Evolutionary conservation across 257 asterid species (phyloP), one percentile per base, ranked within the genome.

Genomic region (Cynanchum wilfordii): DNA sequence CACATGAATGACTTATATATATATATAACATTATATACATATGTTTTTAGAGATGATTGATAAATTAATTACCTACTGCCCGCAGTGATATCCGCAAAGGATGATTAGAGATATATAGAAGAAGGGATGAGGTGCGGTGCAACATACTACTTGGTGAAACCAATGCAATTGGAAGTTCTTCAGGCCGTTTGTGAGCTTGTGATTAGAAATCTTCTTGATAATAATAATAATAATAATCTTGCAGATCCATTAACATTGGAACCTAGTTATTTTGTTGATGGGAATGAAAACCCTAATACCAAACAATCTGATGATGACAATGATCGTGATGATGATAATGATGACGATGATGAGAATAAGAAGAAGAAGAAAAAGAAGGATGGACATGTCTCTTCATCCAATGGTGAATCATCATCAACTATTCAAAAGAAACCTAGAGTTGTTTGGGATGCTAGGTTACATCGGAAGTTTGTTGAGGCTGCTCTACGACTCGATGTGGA

Each of bases 51-150:
- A 33, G 38, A 33, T 42, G 12, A 7, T 42, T 42, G 47, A 42
- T 42, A 42, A 8, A 7, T 42, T 40, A 40, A 40, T 15, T 51
- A 7, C 6, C 0, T 15, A 50, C n/a, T n/a, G n/a, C n/a, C 5
- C 17, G 57, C 22, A 17, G 79, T 87, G 96, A n/a, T 87, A 76
- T 84, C 77, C 96, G 94, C 90, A 44, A 79, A 86, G 55, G 73
- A 84, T 59, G 89, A 84, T 70, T 82, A n/a, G 36, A 82, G 83
- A 47, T 83, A 70, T 11, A 89, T 86, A 12, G 84, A 86, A 84
- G 88, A 89, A 74, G 90, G 94, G 68, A 82, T 87, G n/a, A 86
- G 87, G 52, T 91, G 88, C 7, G 96, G 96, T 17, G 96, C 91
- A 22, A 83, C 90, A 63, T 94, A 89, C 74, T 89, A 86, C 81